Percentiles rank a stretch among this genome's conserved stretches.
phyloP scores from a whole-genome alignment of 345 rosid genomes.

The Sonneratia caseolaris region DNA sequence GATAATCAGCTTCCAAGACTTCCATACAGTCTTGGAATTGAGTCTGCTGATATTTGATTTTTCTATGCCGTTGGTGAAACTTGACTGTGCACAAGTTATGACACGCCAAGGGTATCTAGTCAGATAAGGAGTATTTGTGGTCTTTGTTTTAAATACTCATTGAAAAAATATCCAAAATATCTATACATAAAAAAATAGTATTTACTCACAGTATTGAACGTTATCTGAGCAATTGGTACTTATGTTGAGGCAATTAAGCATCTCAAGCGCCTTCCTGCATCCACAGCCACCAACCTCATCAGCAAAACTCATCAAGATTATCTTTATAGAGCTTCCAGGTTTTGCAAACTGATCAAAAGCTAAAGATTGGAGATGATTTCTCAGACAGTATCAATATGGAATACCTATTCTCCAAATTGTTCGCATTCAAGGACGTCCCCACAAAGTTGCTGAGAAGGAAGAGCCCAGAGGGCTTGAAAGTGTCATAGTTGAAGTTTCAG shows the following conservation, averaged over 20 bases:
- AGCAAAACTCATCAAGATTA: background rate
- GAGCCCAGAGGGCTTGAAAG: background rate
- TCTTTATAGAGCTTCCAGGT: no score
- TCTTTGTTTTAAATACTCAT: no score
- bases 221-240: constrained; percentile 29
- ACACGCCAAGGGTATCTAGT: no score
- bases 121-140: no score
- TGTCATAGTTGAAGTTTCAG: background rate
- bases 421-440: constrained; percentile 36
- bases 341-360: background rate
- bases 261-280: constrained; percentile 28
- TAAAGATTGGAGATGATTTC: background rate
- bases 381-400: background rate
- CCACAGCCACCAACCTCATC: constrained; percentile 6
- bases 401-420: constrained; percentile 25
- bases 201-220: constrained; percentile 29
- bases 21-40: no score
- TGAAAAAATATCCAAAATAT: background rate
- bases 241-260: constrained; percentile 36
- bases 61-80: no score
- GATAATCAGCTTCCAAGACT: no score
- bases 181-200: background rate
- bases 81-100: no score
- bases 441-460: constrained; percentile 31
- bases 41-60: no score